These are phyloP conservation scores for Aspergillus kassunensis DNA, from an alignment of 495 filamentous ascomycete species.

Conservation along the genomic window DNA sequence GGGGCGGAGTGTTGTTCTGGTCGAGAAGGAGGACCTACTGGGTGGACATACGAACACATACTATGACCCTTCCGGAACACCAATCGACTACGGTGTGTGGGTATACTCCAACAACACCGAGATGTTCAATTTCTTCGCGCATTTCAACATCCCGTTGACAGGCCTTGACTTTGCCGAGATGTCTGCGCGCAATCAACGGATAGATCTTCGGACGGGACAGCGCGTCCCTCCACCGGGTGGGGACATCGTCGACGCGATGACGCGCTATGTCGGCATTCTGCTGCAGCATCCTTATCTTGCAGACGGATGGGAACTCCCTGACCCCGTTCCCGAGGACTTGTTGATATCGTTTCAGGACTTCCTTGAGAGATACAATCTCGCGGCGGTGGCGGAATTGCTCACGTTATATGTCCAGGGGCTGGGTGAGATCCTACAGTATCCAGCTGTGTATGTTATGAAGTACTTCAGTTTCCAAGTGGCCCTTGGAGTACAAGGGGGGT, in stretches of 20 bases:
- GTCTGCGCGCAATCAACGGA: slow-evolving; percentile 24
- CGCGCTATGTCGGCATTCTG: slow-evolving; percentile 21
- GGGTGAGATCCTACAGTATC: slow-evolving; percentile 28
- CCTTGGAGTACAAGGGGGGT: background rate
- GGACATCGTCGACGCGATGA: background rate
- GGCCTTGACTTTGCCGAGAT: slow-evolving; percentile 13
- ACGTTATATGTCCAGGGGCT: slow-evolving; percentile 22
- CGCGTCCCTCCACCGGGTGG: slow-evolving; percentile 12
- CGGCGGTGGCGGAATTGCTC: slow-evolving; percentile 10
- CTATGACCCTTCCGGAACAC: slow-evolving; percentile 29
- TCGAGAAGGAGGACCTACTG: slow-evolving; percentile 37
- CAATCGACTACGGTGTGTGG: slow-evolving; percentile 42
- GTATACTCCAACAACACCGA: slow-evolving; percentile 31
- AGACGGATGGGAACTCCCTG: slow-evolving; percentile 35
- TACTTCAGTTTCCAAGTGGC: background rate
- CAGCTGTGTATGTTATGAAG: slow-evolving; percentile 19
- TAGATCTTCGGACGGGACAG: slow-evolving; percentile 26
- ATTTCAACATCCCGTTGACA: slow-evolving; percentile 25
- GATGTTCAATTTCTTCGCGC: slow-evolving; percentile 28
- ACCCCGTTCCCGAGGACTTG: slow-evolving; percentile 48
- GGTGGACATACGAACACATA: slow-evolving; percentile 45
- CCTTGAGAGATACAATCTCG: slow-evolving; percentile 35
- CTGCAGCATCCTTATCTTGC: slow-evolving; percentile 40
- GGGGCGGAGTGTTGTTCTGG: slow-evolving; percentile 35
- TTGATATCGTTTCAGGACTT: slow-evolving; percentile 44